phyloP scores from a whole-genome alignment of 352 stramenopile genomes.

The Phytophthora nicotianae region DNA sequence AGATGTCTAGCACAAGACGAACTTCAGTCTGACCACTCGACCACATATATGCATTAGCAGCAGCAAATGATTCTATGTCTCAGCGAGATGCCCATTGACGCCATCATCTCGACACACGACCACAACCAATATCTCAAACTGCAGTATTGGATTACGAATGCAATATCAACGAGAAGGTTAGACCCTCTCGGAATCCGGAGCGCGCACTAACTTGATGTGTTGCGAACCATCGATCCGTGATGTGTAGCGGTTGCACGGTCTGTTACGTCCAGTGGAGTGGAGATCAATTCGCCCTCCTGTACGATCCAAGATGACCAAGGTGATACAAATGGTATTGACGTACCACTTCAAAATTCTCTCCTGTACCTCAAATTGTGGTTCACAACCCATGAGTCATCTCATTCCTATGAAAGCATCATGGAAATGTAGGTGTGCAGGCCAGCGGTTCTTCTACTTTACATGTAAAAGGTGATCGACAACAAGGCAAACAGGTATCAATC shows the following conservation, averaged over 20 bases:
- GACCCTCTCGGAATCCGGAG: conserved; percentile 4
- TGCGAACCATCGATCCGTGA: background rate
- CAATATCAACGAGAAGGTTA: conserved; percentile 2
- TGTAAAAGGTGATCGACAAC: background rate
- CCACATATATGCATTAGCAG: conserved; percentile 1
- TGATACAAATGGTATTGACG: conserved; percentile 1
- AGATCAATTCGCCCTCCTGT: conserved; percentile 9
- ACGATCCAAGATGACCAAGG: conserved; percentile 8
- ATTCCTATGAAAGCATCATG: background rate
- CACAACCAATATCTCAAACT: background rate
- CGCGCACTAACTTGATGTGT: conserved; percentile 18
- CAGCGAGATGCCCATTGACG: too few species aligned
- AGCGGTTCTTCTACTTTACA: background rate
- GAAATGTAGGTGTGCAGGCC: background rate
- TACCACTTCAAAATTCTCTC: conserved; percentile 11
- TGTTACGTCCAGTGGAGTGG: conserved; percentile 1
- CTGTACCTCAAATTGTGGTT: background rate
- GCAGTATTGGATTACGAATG: background rate
- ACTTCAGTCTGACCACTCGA: background rate
- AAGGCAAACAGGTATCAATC: background rate
- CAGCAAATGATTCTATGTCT: too few species aligned
- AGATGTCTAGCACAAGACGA: background rate
- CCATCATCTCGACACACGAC: background rate
- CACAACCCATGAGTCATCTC: background rate
- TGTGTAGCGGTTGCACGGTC: background rate